Base-by-base conservation (phyloP, 2,329 filamentous ascomycete genomes). In the Setomelanomma holmii region DNA sequence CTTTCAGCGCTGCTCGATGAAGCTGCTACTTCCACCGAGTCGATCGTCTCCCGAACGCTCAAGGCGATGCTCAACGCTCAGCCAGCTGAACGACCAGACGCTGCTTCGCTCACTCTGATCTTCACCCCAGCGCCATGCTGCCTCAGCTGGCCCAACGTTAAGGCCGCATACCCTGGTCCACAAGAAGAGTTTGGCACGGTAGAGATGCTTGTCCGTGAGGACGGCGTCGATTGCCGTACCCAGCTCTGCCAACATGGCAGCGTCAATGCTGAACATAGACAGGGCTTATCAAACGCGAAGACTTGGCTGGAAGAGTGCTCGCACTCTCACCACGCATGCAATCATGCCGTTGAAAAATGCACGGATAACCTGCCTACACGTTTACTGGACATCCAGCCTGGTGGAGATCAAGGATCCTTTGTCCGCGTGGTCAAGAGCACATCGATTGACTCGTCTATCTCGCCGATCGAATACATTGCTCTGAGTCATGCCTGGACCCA, bases 111-210 rank as follows among this genome's bases (percentile, higher is more conserved):
- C 41, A 69, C 70, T 5, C 56, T 69, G 56, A 57, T 63, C 34
- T 75, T 74, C 45, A 68, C 66, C 12, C 72, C 72, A 23, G 70
- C 67, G n/a, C 64, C 69, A 36, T 75, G 72, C 55, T 75, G 72
- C 56, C 64, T 74, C 33, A 64, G 59, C 52, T 75, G 72, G 72
- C 61, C 72, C 3, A 74, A 73, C 46, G 64, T 71, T 27, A 66
- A 70, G 24, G 64, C 53, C 6, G 52, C 58, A 5, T 74, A 67
- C 56, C 72, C 72, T 24, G 64, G 67, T n/a, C 70, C 71, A 4
- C 43, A 53, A 20, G 69, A 73, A 50, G 72, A 74, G 53, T 53
- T 67, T 4, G 39, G 55, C 36, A 61, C 50, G 14, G 64, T 66
- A 43, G 64, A 72, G 38, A 60, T 55, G 46, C 58, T 72, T 20